These are phyloP conservation scores for Cystobasidium tubakii DNA, from an alignment of 768 basidiomycete species.

Conservation along the genomic window DNA sequence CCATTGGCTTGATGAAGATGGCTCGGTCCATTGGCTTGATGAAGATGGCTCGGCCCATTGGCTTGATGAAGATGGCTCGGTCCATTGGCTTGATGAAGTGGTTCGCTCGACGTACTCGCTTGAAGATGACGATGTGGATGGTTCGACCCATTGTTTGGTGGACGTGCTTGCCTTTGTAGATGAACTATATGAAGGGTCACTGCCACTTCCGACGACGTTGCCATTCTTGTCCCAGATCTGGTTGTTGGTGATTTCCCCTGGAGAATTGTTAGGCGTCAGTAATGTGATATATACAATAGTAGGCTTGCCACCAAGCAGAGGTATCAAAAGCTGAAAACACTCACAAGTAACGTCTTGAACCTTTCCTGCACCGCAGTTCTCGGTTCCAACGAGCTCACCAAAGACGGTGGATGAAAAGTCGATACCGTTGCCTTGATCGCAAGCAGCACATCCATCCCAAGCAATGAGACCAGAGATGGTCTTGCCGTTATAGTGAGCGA, in stretches of 20 bases:
- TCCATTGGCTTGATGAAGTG: background rate
- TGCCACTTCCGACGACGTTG: background rate
- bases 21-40: background rate
- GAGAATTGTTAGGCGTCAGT: background rate
- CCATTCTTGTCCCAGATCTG: constrained; percentile 6
- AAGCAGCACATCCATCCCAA: constrained; percentile 35
- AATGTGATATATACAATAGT: background rate
- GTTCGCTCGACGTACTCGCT: background rate
- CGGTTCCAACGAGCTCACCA: constrained; percentile 2
- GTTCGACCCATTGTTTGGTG: background rate
- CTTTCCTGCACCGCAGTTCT: background rate
- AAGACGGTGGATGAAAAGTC: constrained; percentile 1
- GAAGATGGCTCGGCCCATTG: background rate
- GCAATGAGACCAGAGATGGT: constrained; percentile 22
- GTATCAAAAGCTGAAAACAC: background rate
- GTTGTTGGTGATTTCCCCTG: constrained; percentile 13
- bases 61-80: background rate
- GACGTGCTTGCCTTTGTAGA: background rate
- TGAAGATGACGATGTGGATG: background rate
- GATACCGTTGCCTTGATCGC: constrained; percentile 9
- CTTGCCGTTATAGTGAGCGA: constrained; percentile 21
- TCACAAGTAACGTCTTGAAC: constrained; percentile 7
- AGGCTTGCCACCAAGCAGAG: background rate
- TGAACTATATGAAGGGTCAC: background rate
- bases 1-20: background rate